A percentile compares a stretch with the other conserved stretches of the same genome.
Conservation (phyloP, 2,329 filamentous ascomycete species). For the Hymenoscyphus infarciens region DNA sequence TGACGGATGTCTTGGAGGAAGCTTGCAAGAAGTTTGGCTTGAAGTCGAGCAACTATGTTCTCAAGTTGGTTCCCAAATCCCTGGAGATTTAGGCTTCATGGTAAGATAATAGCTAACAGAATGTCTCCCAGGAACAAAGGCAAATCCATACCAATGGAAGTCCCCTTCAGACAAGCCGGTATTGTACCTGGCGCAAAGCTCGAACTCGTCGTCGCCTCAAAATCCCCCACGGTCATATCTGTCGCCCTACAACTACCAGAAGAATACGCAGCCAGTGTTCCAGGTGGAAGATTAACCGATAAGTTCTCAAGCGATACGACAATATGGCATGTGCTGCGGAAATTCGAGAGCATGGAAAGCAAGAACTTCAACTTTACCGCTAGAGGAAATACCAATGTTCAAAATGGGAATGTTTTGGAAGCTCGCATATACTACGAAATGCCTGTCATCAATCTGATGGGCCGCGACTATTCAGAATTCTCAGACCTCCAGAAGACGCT, state of each 20-base stretch:
- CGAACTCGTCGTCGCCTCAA: slow-evolving; percentile 83
- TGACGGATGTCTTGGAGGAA: slow-evolving; percentile 82
- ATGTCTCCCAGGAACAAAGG: slow-evolving; percentile 63
- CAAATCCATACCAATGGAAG: slow-evolving; percentile 79
- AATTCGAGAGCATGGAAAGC: slow-evolving; percentile 73
- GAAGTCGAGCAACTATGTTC: slow-evolving; percentile 65
- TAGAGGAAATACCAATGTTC: slow-evolving; percentile 65
- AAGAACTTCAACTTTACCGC: slow-evolving; percentile 77
- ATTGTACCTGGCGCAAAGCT: slow-evolving; percentile 84
- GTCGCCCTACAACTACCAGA: slow-evolving; percentile 84
- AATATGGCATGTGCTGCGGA: slow-evolving; percentile 83
- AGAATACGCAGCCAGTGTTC: slow-evolving; percentile 59
- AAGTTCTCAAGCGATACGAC: slow-evolving; percentile 87
- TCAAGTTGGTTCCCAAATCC: slow-evolving; percentile 60
- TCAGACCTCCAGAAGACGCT: slow-evolving; percentile 85
- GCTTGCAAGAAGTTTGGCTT: slow-evolving; percentile 72
- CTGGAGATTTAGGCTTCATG: background rate
- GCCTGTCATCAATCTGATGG: slow-evolving; percentile 80
- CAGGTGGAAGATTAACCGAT: slow-evolving; percentile 68
- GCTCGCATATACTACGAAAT: slow-evolving; percentile 86
- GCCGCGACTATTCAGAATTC: slow-evolving; percentile 72
- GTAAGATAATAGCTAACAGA: slow-evolving; percentile 21
- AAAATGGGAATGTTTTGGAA: slow-evolving; percentile 48
- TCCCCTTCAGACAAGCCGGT: slow-evolving; percentile 78
- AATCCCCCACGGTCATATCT: slow-evolving; percentile 79